Conservation (phyloP, 208 protist species). For the Phytomonas sp. region DNA sequence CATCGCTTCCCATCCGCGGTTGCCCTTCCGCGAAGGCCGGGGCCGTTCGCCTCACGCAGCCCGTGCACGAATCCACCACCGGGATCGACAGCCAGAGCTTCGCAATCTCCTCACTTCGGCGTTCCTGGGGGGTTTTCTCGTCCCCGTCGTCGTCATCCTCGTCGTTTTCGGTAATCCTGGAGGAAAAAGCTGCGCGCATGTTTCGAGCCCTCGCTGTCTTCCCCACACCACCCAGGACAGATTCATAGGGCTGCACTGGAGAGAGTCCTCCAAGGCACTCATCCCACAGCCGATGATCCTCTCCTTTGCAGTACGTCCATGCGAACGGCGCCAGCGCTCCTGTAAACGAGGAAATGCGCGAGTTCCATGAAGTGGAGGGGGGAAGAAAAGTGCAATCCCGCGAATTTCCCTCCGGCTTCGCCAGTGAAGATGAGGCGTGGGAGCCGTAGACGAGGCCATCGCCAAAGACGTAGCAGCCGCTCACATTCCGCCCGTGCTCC, state of each 20-base stretch:
- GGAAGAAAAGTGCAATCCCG: no score
- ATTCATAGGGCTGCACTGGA: constrained; percentile 64
- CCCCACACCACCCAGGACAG: constrained; percentile 40
- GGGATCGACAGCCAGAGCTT: constrained; percentile 30
- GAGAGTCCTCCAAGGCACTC: constrained; percentile 77
- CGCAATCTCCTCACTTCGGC: constrained; percentile 1
- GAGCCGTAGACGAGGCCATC: constrained; percentile 72
- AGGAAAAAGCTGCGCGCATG: not conserved
- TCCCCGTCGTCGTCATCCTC: not conserved
- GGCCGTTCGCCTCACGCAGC: constrained; percentile 30
- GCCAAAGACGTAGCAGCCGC: constrained; percentile 72
- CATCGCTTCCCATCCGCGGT: constrained; percentile 21
- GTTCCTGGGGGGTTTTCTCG: constrained; percentile 1
- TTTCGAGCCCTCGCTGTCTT: constrained; percentile 2
- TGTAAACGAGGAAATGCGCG: no score
- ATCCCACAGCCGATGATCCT: constrained; percentile 76
- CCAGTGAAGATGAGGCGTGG: not conserved
- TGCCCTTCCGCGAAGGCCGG: constrained; percentile 58
- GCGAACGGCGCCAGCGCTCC: not conserved
- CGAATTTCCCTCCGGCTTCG: no score
- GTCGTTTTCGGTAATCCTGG: not conserved
- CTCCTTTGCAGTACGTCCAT: constrained; percentile 78
- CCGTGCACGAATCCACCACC: constrained; percentile 51
- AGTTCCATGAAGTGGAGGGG: no score
- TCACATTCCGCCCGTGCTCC: constrained; percentile 58